phyloP scores from a whole-genome alignment of 2,329 filamentous ascomycete genomes.

The Fonsecaea multimorphosa region DNA sequence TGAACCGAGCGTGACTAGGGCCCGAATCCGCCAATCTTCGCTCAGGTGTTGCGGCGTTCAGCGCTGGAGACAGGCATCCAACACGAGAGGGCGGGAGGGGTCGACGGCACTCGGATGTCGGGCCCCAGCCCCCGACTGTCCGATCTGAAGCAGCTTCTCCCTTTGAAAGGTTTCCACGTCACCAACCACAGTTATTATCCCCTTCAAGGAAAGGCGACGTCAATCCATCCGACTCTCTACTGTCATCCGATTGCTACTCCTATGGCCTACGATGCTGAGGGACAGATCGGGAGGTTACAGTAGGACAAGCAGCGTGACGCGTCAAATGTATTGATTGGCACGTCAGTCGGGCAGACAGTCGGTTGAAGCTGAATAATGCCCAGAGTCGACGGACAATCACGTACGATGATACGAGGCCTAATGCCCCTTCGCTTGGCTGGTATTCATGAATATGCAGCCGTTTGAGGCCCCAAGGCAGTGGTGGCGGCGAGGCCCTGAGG shows the following conservation, averaged over 20 bases:
- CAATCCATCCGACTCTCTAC: neutral
- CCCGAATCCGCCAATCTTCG: conserved; percentile 21
- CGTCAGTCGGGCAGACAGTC: neutral
- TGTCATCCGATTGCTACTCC: neutral
- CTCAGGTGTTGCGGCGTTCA: neutral
- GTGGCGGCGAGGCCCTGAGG: neutral
- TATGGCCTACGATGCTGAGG: conserved; percentile 1
- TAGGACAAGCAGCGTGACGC: conserved; percentile 4
- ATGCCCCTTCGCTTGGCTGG: neutral
- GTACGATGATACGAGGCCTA: neutral
- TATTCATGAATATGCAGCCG: neutral
- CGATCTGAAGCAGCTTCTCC: conserved; percentile 10
- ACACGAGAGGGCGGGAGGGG: too few species aligned
- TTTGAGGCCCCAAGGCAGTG: neutral
- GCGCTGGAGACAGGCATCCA: neutral
- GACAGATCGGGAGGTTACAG: neutral
- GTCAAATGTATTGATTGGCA: neutral
- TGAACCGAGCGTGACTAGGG: neutral
- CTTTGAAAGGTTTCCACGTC: conserved; percentile 11
- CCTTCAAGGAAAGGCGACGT: neutral
- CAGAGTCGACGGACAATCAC: neutral
- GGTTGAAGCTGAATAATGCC: conserved; percentile 11
- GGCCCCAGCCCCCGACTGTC: conserved; percentile 15
- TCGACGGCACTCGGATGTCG: conserved; percentile 17
- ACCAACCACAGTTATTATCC: neutral